Conservation (phyloP, 352 stramenopile species). For the Aphanomyces astaci region DNA sequence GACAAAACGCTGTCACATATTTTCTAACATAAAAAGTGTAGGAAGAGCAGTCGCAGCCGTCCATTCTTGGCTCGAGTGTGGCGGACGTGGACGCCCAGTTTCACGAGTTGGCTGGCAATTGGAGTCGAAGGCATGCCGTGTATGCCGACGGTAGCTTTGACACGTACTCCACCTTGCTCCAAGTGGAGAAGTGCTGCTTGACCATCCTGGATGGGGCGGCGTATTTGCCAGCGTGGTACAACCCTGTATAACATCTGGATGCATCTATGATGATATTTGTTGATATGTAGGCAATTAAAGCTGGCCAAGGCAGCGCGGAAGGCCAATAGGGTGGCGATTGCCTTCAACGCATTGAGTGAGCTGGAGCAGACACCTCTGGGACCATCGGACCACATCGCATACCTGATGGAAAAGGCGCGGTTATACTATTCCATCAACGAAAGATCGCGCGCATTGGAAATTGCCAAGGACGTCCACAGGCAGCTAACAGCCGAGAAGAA, state of each 20-base stretch:
- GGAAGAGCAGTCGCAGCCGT: background rate
- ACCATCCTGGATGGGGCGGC: background rate
- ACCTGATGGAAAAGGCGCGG: constrained; percentile 71
- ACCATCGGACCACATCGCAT: constrained; percentile 42
- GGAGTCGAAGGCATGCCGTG: background rate
- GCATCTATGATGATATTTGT: constrained; percentile 1
- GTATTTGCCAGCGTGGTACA: constrained; percentile 11
- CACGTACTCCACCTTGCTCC: background rate
- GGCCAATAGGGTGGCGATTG: constrained; percentile 51
- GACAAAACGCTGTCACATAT: background rate
- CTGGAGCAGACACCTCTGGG: constrained; percentile 33
- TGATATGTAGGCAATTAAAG: constrained; percentile 13
- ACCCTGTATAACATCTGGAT: background rate
- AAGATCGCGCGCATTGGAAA: constrained; percentile 61
- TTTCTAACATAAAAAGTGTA: background rate
- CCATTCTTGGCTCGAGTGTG: constrained; percentile 8
- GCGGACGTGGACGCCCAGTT: background rate
- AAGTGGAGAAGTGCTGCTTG: constrained; percentile 14
- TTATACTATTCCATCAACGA: constrained; percentile 72
- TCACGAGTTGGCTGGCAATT: background rate
- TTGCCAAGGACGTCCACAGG: constrained; percentile 32
- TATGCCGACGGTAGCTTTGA: constrained; percentile 19
- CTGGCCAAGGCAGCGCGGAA: constrained; percentile 31
- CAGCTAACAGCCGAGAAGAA: constrained; percentile 11
- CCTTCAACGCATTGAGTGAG: constrained; percentile 53